A percentile compares a stretch with the other conserved stretches of the same genome.
These are phyloP conservation scores for Candida argentea DNA, from an alignment of 805 yeast species.

Conservation along the genomic window DNA sequence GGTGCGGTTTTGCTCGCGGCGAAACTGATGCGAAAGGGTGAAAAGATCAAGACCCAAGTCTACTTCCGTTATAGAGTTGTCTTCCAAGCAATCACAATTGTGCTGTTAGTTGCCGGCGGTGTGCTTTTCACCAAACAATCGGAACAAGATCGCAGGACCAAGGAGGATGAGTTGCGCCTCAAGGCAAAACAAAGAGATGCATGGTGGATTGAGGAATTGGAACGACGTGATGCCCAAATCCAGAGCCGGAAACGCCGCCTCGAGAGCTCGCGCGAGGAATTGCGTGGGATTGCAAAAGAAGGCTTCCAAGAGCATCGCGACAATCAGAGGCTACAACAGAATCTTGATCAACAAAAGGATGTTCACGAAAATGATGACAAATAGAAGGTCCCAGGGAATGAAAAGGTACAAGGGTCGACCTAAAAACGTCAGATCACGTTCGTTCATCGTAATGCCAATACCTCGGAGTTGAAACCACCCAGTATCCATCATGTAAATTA, in stretches of 20 bases:
- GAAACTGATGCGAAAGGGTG: slow-evolving; percentile 61
- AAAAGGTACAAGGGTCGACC: no score
- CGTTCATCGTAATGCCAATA: no score
- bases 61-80: slow-evolving; percentile 89
- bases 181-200: slow-evolving; percentile 80
- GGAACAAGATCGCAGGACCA: slow-evolving; percentile 34
- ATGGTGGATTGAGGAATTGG: slow-evolving; percentile 85
- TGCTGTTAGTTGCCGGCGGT: slow-evolving; percentile 78
- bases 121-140: slow-evolving; percentile 48
- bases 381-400: no score
- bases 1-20: slow-evolving; percentile 78
- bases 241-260: slow-evolving; percentile 62
- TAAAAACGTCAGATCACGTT: no score
- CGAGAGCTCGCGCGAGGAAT: slow-evolving; percentile 43
- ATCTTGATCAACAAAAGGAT: no score
- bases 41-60: slow-evolving; percentile 64
- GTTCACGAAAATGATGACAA: no score
- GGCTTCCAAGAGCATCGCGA: slow-evolving; percentile 20
- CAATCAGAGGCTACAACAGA: no score
- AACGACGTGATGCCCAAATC: slow-evolving; percentile 70
- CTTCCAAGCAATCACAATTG: slow-evolving; percentile 73
- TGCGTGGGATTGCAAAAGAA: slow-evolving; percentile 21
- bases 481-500: no score
- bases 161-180: slow-evolving; percentile 58
- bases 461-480: no score